phyloP scores from a whole-genome alignment of 768 basidiomycete species.

The Tephrocybe rancida region DNA sequence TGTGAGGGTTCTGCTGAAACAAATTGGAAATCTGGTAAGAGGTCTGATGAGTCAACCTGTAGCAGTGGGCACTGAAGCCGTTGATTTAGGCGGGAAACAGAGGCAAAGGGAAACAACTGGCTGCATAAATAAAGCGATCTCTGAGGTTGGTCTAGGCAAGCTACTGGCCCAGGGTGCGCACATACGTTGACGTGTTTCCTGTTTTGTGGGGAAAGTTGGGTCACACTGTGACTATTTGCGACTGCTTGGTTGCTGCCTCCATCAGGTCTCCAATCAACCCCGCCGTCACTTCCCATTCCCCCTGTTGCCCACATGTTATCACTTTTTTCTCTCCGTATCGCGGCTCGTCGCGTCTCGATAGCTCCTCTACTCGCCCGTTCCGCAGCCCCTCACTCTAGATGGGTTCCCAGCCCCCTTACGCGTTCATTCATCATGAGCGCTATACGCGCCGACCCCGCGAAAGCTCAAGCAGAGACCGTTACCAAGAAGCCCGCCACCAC shows the following conservation, averaged over 20 bases:
- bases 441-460: conserved; percentile 9
- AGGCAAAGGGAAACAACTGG: too few species aligned
- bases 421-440: conserved; percentile 20
- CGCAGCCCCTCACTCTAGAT: background rate
- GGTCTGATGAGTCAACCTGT: too few species aligned
- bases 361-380: background rate
- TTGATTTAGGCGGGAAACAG: too few species aligned
- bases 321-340: conserved; percentile 11
- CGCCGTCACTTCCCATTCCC: background rate
- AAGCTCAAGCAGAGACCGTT: background rate
- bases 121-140: too few species aligned
- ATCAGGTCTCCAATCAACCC: background rate
- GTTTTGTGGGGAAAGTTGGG: background rate
- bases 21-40: too few species aligned
- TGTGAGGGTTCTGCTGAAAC: too few species aligned
- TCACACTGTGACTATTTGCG: conserved; percentile 5
- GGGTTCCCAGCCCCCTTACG: conserved; percentile 12
- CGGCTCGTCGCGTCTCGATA: conserved; percentile 8
- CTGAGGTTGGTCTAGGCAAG: too few species aligned
- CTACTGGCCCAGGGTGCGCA: too few species aligned
- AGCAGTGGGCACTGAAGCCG: too few species aligned
- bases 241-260: too few species aligned
- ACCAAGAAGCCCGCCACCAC: background rate
- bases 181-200: too few species aligned
- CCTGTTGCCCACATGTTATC: conserved; percentile 12